These are phyloP conservation scores for Trichosanthes truncata DNA, from an alignment of 306 rosid species.

Conservation along the genomic window DNA sequence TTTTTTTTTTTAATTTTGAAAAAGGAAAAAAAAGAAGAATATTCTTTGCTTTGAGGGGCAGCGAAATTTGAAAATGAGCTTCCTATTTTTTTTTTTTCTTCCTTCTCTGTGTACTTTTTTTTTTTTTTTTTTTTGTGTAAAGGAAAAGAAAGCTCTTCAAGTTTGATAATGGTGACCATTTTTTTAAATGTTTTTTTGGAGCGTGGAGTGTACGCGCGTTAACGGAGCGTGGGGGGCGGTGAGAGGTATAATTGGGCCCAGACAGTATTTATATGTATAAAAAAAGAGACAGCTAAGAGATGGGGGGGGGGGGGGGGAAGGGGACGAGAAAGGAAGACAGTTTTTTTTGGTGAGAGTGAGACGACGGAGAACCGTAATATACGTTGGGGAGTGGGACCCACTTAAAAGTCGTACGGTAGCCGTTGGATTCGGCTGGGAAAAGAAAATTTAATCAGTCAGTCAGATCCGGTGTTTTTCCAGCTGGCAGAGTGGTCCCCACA, in stretches of 20 bases:
- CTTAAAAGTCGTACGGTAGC: not conserved
- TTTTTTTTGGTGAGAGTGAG: not conserved
- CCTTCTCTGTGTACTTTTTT: not conserved
- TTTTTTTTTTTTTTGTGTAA: not conserved
- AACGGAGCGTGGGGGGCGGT: not conserved
- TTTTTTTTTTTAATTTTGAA: not conserved
- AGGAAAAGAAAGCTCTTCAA: not conserved
- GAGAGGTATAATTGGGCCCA: not conserved
- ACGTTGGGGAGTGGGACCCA: not conserved
- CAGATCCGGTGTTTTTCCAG: not conserved
- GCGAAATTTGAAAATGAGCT: not conserved
- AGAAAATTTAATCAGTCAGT: not conserved
- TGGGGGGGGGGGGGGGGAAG: too few relatives aligned
- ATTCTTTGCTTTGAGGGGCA: conserved; percentile 5
- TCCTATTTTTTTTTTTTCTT: not conserved
- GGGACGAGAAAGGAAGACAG: not conserved
- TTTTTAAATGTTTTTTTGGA: not conserved
- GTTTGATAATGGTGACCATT: not conserved
- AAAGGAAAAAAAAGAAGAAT: not conserved
- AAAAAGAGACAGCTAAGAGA: conserved; percentile 1
- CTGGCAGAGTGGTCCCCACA: conserved; percentile 5
- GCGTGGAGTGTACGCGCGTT: not conserved
- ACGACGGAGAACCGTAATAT: not conserved
- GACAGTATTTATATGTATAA: not conserved
- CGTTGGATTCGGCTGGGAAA: conserved; percentile 7